Evolutionary conservation across 768 basidiomycete species (phyloP).

Genomic region (Clitopilus hobsonii): DNA sequence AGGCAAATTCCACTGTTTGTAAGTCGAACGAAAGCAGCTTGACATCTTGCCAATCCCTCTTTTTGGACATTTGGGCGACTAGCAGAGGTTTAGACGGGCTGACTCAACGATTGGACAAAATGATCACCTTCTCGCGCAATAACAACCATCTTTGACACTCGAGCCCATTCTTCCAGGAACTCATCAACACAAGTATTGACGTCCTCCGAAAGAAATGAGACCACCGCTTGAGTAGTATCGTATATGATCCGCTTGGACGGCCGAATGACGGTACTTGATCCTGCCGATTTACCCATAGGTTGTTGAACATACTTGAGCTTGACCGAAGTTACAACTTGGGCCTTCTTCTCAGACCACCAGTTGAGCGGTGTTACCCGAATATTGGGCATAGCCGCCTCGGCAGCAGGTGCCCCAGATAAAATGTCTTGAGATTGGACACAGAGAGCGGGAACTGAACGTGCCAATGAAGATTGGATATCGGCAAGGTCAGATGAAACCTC

Average conservation of each 20-base stretch:
- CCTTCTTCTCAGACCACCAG: constrained; percentile 86
- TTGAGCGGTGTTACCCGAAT: constrained; percentile 84
- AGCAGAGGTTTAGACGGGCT: constrained; percentile 1
- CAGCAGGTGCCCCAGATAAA: constrained; percentile 77
- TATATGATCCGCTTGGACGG: constrained; percentile 88
- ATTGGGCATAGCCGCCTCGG: constrained; percentile 90
- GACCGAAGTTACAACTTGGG: constrained; percentile 83
- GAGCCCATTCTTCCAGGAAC: constrained; percentile 89
- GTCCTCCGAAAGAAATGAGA: constrained; percentile 83
- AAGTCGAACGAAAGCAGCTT: constrained; percentile 86
- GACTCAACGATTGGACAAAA: background rate
- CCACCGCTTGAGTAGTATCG: constrained; percentile 82
- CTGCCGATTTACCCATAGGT: constrained; percentile 69
- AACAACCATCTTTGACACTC: constrained; percentile 90
- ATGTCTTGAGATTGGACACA: constrained; percentile 82
- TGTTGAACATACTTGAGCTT: constrained; percentile 89
- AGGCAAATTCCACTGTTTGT: constrained; percentile 88
- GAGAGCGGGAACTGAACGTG: constrained; percentile 75
- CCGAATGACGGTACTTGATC: constrained; percentile 60
- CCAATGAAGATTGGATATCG: constrained; percentile 66
- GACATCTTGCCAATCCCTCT: constrained; percentile 68
- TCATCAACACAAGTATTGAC: constrained; percentile 87
- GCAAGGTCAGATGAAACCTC: constrained; percentile 40
- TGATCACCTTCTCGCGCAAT: constrained; percentile 79
- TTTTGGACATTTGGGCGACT: constrained; percentile 84